These are phyloP conservation scores for Tranzscheliella williamsii DNA, from an alignment of 1,284 basidiomycete species.

Conservation along the genomic window DNA sequence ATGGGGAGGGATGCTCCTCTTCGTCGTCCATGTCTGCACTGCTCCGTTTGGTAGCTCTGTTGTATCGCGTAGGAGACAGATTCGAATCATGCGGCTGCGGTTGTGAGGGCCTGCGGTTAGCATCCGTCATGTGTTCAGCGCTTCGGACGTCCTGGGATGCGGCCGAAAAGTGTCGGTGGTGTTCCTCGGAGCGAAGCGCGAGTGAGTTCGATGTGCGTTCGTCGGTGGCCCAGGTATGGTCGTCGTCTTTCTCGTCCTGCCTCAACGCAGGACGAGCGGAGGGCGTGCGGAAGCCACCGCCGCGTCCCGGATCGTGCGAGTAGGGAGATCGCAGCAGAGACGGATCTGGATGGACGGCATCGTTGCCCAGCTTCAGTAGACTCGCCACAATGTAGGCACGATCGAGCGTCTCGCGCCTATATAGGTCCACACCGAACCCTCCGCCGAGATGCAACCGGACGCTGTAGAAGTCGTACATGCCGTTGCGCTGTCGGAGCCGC, in stretches of 20 bases:
- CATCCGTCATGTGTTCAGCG: no score
- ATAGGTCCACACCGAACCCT: slow-evolving; percentile 46
- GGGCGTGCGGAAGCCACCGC: slow-evolving; percentile 24
- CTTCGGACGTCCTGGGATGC: no score
- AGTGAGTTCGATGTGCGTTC: no score
- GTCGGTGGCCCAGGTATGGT: no score
- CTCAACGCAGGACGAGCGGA: slow-evolving; percentile 1
- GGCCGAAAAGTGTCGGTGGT: no score
- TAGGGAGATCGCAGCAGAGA: slow-evolving; percentile 28
- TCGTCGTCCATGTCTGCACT: no score
- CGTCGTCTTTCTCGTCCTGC: background rate
- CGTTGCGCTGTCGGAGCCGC: slow-evolving; percentile 37
- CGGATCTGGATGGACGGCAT: slow-evolving; percentile 38
- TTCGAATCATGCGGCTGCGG: no score
- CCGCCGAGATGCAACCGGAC: slow-evolving; percentile 47
- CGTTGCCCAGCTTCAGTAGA: slow-evolving; percentile 46
- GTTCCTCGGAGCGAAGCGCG: no score
- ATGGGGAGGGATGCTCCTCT: no score
- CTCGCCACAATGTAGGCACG: slow-evolving; percentile 49
- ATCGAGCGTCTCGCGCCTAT: slow-evolving; percentile 40
- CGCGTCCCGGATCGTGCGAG: slow-evolving; percentile 11
- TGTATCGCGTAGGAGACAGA: no score
- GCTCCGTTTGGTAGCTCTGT: no score
- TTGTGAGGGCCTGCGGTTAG: no score
- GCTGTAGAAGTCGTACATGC: slow-evolving; percentile 44